phyloP scores from a whole-genome alignment of 1,284 basidiomycete genomes.

The Albatrellus sp. region DNA sequence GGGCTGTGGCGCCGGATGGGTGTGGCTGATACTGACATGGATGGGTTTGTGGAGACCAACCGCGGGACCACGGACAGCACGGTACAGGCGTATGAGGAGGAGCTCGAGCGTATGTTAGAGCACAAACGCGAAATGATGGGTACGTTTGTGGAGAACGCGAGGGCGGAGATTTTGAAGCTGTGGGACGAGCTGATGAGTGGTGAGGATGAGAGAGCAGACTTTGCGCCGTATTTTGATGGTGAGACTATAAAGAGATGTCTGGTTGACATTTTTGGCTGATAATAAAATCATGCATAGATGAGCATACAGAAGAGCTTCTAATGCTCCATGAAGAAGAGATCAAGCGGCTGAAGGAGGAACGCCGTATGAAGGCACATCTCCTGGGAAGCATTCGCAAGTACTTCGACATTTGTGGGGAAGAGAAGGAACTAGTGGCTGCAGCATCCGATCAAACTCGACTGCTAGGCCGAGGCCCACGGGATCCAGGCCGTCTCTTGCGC shows the following conservation, averaged over 20 bases:
- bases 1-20: constrained; percentile 72
- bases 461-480: constrained; percentile 66
- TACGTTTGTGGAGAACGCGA: constrained; percentile 73
- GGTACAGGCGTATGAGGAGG: constrained; percentile 74
- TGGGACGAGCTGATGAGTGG: constrained; percentile 86
- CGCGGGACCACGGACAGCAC: constrained; percentile 68
- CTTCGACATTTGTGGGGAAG: constrained; percentile 83
- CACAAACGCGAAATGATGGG: constrained; percentile 83
- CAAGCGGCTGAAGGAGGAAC: constrained; percentile 67
- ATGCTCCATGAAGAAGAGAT: constrained; percentile 85
- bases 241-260: constrained; percentile 14
- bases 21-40: constrained; percentile 61
- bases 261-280: background rate
- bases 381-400: constrained; percentile 78
- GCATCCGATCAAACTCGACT: constrained; percentile 71
- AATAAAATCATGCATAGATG: constrained; percentile 37
- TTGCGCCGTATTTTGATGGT: constrained; percentile 76
- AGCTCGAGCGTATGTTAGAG: constrained; percentile 83
- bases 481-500: constrained; percentile 67
- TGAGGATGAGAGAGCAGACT: constrained; percentile 72
- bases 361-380: constrained; percentile 64
- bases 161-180: constrained; percentile 69
- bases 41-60: constrained; percentile 69
- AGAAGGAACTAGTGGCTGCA: constrained; percentile 75
- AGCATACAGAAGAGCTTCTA: constrained; percentile 82